Base-by-base conservation (phyloP, 139 green algal species). In the Diplosphaera chodatii region DNA sequence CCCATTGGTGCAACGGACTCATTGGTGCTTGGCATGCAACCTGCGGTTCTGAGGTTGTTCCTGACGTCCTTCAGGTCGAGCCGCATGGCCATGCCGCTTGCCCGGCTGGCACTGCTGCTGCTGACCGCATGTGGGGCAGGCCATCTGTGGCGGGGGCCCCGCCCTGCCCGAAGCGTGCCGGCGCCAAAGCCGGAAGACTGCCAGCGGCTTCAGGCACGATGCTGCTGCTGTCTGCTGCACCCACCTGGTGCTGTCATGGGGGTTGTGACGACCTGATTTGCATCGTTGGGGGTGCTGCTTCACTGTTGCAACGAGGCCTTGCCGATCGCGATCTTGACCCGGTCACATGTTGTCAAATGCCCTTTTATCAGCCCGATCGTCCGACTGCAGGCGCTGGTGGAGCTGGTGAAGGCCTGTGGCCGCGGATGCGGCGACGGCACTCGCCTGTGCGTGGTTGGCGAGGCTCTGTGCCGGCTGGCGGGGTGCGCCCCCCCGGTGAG, bases 371-470 rank as follows among this genome's bases (percentile, higher is more conserved):
- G n/a, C n/a, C n/a, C n/a, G n/a, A 10, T 48, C n/a, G 8, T 48
- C 37, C 37, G 37, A 48, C 37, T 48, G n/a, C 72, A 48, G 4
- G 41, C 65, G 40, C 28, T 90, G 34, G 71, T 96, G 68, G 69
- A 82, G 41, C 33, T 82, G 63, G 65, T 80, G 27, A 73, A 75
- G 10, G 69, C 67, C 6, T 86, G 91, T 70, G 75, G 84, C 8
- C 73, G 76, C 1, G 75, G 74, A 22, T 93, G 87, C 77, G 68
- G 29, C 25, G 91, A 96, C 55, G 80, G 96, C 15, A 32, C 73
- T 0, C 77, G 84, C 27, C 78, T 95, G 66, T 70, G 88, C 41
- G 82, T 85, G 62, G 86, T 73, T 13, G 79, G 73, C 4, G 56
- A 55, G 3, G 63, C 85, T 34, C 71, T 91, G 67, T 85, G 71